A percentile compares a stretch with the other conserved stretches of the same genome.
Evolutionary conservation across 164 flowering plant genomes (phyloP).

Genomic region (Echeveria elegans): DNA sequence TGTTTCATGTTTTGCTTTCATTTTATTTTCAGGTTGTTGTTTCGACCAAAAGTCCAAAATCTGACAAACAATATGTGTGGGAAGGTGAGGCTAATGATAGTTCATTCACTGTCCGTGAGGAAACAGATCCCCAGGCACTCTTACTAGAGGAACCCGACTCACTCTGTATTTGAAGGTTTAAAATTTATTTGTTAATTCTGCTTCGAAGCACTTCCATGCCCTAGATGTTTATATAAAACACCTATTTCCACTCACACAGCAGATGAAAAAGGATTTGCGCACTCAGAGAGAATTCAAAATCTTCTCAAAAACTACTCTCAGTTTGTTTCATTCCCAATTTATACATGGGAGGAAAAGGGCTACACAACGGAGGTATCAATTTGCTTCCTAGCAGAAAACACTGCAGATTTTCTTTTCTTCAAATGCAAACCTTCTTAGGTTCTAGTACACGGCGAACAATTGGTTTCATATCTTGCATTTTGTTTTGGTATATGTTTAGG

Average conservation of each 20-base stretch:
- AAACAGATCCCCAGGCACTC: constrained; percentile 76
- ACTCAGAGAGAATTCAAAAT: constrained; percentile 81
- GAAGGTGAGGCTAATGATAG: constrained; percentile 91
- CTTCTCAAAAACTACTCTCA: constrained; percentile 92
- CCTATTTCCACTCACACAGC: constrained; percentile 27
- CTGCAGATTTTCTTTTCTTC: too few relatives aligned
- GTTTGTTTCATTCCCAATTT: constrained; percentile 95
- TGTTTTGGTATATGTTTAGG: constrained; percentile 26
- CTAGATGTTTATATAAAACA: not conserved
- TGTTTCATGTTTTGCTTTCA: not conserved
- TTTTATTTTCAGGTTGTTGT: constrained; percentile 58
- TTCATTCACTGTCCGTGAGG: constrained; percentile 78
- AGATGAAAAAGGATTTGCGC: constrained; percentile 85
- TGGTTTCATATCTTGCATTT: not conserved
- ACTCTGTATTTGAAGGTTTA: constrained; percentile 78
- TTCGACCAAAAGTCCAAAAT: constrained; percentile 86
- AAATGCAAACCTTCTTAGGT: too few relatives aligned
- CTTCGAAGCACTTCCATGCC: not conserved
- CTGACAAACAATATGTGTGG: constrained; percentile 96
- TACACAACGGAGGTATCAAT: constrained; percentile 72
- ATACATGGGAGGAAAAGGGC: constrained; percentile 94
- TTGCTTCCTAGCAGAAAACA: not conserved
- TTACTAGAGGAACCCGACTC: constrained; percentile 82
- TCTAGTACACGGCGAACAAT: not conserved
- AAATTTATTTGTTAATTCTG: not conserved